These are phyloP conservation scores for Bombardia bombarda DNA, from an alignment of 495 filamentous ascomycete genomes.

Conservation along the genomic window DNA sequence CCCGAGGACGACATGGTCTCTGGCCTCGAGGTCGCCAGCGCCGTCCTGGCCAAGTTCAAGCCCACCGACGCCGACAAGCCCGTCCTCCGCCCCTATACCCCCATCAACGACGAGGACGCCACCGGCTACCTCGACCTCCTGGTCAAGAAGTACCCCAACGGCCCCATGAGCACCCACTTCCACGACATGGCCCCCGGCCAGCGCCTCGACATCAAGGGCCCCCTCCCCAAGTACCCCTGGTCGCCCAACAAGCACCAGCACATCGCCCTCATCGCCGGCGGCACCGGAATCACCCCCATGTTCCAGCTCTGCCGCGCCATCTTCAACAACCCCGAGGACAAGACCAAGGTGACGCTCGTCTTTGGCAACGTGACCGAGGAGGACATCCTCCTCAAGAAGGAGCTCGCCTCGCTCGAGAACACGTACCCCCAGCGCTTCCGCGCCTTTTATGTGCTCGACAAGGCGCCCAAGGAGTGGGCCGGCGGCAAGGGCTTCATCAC, in stretches of 20 bases:
- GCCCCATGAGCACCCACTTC: conserved; percentile 84
- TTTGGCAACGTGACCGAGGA: conserved; percentile 82
- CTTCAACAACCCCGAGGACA: conserved; percentile 92
- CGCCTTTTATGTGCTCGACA: conserved; percentile 82
- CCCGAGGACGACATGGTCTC: conserved; percentile 77
- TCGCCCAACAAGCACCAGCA: conserved; percentile 88
- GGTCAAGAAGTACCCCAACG: conserved; percentile 82
- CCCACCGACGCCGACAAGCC: conserved; percentile 70
- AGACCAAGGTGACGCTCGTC: conserved; percentile 91
- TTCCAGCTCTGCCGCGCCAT: conserved; percentile 82
- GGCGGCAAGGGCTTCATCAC: conserved; percentile 69
- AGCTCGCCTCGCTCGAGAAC: conserved; percentile 78
- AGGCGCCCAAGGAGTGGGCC: conserved; percentile 73
- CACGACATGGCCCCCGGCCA: conserved; percentile 77
- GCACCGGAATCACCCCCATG: conserved; percentile 89
- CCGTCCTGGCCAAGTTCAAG: conserved; percentile 82
- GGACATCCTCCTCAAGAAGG: conserved; percentile 80
- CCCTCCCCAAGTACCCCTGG: conserved; percentile 91
- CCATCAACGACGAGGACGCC: conserved; percentile 72
- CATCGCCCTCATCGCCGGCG: conserved; percentile 86
- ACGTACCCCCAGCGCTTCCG: conserved; percentile 88
- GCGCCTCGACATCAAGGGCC: conserved; percentile 83
- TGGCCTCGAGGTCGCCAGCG: conserved; percentile 73
- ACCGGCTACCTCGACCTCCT: conserved; percentile 80
- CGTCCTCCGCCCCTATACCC: conserved; percentile 86